Evolutionary conservation across 257 asterid species (phyloP).

Genomic region (Hygrophila difformis): DNA sequence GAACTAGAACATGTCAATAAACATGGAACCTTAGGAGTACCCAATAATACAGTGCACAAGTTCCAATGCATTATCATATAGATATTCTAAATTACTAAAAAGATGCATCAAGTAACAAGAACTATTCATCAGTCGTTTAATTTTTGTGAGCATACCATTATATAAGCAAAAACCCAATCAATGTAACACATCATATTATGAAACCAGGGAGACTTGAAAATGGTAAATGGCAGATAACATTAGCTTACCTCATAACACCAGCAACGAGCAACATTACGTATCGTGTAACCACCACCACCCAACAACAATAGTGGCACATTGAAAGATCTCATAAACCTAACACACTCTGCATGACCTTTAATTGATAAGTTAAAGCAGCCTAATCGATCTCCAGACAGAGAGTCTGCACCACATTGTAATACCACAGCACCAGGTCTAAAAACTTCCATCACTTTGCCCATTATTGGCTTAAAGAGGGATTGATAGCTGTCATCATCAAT

Average conservation of each 20-base stretch:
- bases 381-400: conserved; percentile 54
- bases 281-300: conserved; percentile 67
- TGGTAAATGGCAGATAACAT: conserved; percentile 3
- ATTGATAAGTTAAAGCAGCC: conserved; percentile 62
- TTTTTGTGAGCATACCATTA: no score
- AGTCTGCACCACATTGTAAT: conserved; percentile 63
- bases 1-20: no score
- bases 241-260: conserved; percentile 57
- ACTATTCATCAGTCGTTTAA: no score
- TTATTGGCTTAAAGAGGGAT: conserved; percentile 50
- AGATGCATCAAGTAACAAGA: background rate
- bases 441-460: conserved; percentile 57
- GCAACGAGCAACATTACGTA: conserved; percentile 65
- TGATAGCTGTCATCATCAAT: conserved; percentile 59
- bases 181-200: no score
- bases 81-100: background rate
- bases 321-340: conserved; percentile 50
- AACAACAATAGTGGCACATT: conserved; percentile 50
- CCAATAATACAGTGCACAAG: no score
- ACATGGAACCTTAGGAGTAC: no score
- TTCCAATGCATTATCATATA: background rate
- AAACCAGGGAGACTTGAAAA: background rate
- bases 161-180: no score
- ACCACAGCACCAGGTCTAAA: conserved; percentile 56
- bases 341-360: conserved; percentile 62